phyloP scores from a whole-genome alignment of 129 eudicot genomes.

The Ambrosia trifida region DNA sequence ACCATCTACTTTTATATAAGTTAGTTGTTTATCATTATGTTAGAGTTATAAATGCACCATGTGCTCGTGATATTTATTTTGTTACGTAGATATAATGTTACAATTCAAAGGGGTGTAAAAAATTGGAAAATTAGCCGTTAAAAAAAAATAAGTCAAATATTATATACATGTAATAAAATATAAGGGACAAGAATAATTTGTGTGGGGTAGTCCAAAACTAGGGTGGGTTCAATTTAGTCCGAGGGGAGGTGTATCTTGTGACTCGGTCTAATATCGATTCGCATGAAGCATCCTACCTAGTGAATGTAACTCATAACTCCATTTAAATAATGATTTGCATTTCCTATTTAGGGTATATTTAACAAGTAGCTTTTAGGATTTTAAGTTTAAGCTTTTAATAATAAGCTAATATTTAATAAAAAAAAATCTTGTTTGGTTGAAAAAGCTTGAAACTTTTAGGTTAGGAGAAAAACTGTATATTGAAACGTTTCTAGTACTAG shows the following conservation, averaged over 20 bases:
- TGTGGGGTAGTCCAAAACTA: conserved; percentile 10
- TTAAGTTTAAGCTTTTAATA: too few relatives aligned
- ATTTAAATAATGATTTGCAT: too few relatives aligned
- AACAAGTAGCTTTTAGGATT: too few relatives aligned
- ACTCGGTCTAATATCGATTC: neutral
- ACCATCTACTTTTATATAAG: too few relatives aligned
- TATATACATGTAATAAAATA: neutral
- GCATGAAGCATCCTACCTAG: conserved; percentile 15
- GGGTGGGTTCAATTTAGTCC: neutral
- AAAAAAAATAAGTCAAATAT: neutral
- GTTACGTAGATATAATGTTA: neutral
- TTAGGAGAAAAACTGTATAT: too few relatives aligned
- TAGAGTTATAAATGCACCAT: neutral
- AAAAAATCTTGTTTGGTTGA: too few relatives aligned
- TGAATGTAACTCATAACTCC: neutral
- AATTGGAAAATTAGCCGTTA: too few relatives aligned
- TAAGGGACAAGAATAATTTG: neutral
- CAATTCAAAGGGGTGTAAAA: neutral
- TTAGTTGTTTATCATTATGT: neutral
- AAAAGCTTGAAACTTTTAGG: too few relatives aligned
- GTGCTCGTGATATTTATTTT: neutral
- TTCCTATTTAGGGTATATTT: too few relatives aligned
- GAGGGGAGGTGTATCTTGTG: conserved; percentile 20
- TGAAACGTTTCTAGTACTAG: too few relatives aligned
- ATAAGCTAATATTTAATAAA: too few relatives aligned